A percentile compares a stretch with the other conserved stretches of the same genome.
phyloP scores from a whole-genome alignment of 2,329 filamentous ascomycete genomes.

The Chaetomiaceae sp. region DNA sequence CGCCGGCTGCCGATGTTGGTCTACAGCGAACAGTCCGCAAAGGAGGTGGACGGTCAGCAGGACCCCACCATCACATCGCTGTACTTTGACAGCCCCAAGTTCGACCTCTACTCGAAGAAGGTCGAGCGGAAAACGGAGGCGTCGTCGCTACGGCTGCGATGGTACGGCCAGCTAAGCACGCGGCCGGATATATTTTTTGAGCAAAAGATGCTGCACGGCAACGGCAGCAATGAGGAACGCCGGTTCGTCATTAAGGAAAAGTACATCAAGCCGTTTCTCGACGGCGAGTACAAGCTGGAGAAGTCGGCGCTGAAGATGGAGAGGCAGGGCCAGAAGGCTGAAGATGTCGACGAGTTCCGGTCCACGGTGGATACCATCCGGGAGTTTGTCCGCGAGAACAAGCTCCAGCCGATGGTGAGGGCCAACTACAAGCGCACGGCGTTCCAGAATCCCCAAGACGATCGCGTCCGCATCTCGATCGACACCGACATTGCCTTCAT shows the following conservation, averaged over 20 bases:
- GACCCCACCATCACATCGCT: slow-evolving; percentile 92
- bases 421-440: slow-evolving; percentile 93
- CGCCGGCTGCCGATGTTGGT: slow-evolving; percentile 86
- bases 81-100: slow-evolving; percentile 87
- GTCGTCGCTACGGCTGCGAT: slow-evolving; percentile 78
- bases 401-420: slow-evolving; percentile 77
- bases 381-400: slow-evolving; percentile 69
- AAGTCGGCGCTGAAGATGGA: slow-evolving; percentile 86
- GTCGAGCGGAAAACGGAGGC: slow-evolving; percentile 71
- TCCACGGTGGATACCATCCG: slow-evolving; percentile 73
- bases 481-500: slow-evolving; percentile 92
- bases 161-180: slow-evolving; percentile 80
- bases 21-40: slow-evolving; percentile 83
- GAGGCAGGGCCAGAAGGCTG: slow-evolving; percentile 62
- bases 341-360: slow-evolving; percentile 66
- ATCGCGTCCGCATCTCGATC: slow-evolving; percentile 84
- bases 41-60: slow-evolving; percentile 72
- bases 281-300: slow-evolving; percentile 85
- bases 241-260: slow-evolving; percentile 89
- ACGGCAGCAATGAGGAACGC: slow-evolving; percentile 72
- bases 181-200: slow-evolving; percentile 81
- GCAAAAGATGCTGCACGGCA: slow-evolving; percentile 78
- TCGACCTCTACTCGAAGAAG: slow-evolving; percentile 82
- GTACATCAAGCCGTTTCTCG: slow-evolving; percentile 82
- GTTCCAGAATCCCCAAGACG: slow-evolving; percentile 92